Evolutionary conservation across 176 grass and related monocot genomes (phyloP), one percentile per base, ranked within the genome.

Genomic region (Alloteropsis semialata): DNA sequence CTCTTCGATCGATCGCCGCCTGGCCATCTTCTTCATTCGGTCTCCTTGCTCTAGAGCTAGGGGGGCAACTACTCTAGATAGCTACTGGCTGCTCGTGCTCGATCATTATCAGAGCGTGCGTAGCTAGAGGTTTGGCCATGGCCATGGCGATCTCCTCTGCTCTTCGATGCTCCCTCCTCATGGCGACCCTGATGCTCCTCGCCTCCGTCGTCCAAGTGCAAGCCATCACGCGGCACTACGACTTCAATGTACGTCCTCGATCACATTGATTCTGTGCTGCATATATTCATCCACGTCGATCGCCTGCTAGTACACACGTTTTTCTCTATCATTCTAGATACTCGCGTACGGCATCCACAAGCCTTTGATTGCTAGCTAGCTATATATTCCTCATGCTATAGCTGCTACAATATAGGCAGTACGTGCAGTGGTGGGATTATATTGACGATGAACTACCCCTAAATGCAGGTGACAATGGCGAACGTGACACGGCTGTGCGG

Each of bases 401-500:
- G 7, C 10, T 9, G 46, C 46, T 49, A n/a, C n/a, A n/a, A n/a
- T n/a, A 49, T 5, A 17, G 4, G 1, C 25, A 9, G 50, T 58
- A 58, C 27, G 10, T 28, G 2, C 19, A 8, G 32, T 83, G n/a
- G 6, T 12, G 3, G 13, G n/a, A n/a, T n/a, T n/a, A n/a, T n/a
- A n/a, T n/a, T n/a, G n/a, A 18, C 6, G 55, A 25, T 12, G 55
- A 58, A n/a, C n/a, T n/a, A n/a, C 21, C 51, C 21, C 22, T 8
- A 1, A 27, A 28, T 57, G 72, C 83, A 96, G 94, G 84, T 96
- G 74, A 77, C 86, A 88, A 91, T 87, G 88, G 72, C 80, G 74
- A 97, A 97, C 29, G 84, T 89, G 64, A 97, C 91, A 0, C 73
- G 88, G 63, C 80, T 97, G 57, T 97, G 94, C 85, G 39, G 32